Percentiles rank a stretch among this genome's conserved stretches.
phyloP scores from a whole-genome alignment of 208 protist species.

The Leishmania amazonensis region DNA sequence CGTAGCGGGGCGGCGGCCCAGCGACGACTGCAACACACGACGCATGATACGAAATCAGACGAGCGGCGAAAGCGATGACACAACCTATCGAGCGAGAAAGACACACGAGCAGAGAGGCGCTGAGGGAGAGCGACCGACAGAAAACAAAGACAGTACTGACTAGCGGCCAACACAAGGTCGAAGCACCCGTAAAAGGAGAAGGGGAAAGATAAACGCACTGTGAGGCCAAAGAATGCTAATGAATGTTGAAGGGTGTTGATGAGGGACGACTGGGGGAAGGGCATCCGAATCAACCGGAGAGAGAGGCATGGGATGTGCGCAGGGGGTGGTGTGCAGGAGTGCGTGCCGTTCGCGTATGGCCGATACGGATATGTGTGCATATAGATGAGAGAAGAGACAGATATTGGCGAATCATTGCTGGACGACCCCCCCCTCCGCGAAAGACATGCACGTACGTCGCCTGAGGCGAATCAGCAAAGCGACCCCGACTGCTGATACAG shows the following conservation, averaged over 20 bases:
- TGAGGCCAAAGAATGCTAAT: background rate
- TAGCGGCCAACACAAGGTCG: background rate
- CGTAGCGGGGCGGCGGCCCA: background rate
- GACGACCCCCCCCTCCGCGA: too few species aligned
- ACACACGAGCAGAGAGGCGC: background rate
- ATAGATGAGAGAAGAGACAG: background rate
- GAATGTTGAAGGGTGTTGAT: background rate
- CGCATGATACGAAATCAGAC: constrained; percentile 2
- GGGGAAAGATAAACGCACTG: background rate
- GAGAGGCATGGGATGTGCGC: background rate
- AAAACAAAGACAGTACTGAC: background rate
- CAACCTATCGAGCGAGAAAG: background rate
- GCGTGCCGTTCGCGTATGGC: background rate
- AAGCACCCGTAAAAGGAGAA: background rate
- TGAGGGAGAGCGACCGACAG: background rate
- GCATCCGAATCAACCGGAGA: background rate
- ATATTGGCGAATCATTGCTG: background rate
- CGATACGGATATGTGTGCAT: background rate
- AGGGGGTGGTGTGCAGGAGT: background rate
- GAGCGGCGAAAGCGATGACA: background rate
- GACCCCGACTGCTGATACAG: background rate
- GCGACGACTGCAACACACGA: constrained; percentile 8
- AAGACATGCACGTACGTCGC: background rate
- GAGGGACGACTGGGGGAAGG: background rate
- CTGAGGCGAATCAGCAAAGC: background rate